These are phyloP conservation scores for Mycena leptocephala DNA, from an alignment of 768 basidiomycete species.

Conservation along the genomic window DNA sequence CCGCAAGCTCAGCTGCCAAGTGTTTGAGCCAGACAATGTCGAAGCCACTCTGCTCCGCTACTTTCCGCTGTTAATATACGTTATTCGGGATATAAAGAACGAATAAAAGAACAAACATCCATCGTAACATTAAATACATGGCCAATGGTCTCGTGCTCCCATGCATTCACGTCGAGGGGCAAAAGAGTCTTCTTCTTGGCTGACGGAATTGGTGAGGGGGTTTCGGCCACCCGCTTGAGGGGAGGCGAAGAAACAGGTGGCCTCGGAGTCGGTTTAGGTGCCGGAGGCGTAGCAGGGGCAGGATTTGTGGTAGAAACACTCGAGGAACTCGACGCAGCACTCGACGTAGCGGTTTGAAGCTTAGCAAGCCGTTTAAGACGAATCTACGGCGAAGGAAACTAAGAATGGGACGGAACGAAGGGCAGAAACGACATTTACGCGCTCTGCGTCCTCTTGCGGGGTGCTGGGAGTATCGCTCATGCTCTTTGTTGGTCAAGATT, in stretches of 20 bases:
- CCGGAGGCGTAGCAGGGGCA: conserved; percentile 42
- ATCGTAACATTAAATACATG: conserved; percentile 86
- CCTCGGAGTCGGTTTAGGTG: conserved; percentile 57
- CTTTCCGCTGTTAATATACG: conserved; percentile 60
- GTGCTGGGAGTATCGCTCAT: conserved; percentile 62
- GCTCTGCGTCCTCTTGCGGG: conserved; percentile 87
- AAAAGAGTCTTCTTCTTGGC: conserved; percentile 66
- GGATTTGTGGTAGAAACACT: conserved; percentile 51
- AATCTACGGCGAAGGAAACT: conserved; percentile 69
- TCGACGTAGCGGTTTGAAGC: conserved; percentile 68
- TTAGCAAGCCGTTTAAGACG: conserved; percentile 93
- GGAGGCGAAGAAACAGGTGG: conserved; percentile 42
- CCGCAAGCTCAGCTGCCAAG: conserved; percentile 76
- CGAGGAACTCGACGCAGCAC: conserved; percentile 54
- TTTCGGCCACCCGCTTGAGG: conserved; percentile 47
- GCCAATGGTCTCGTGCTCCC: conserved; percentile 84
- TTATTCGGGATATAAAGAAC: neutral
- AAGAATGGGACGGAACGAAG: conserved; percentile 1
- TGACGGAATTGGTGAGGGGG: conserved; percentile 52
- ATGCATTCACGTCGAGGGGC: conserved; percentile 71
- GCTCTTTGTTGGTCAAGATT: neutral
- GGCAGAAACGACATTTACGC: conserved; percentile 60
- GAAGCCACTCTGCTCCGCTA: conserved; percentile 75
- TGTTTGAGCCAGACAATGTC: conserved; percentile 89
- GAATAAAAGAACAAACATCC: conserved; percentile 65